Percentiles rank a stretch among this genome's conserved stretches.
phyloP scores from a whole-genome alignment of 495 filamentous ascomycete genomes.

The Evansstolkia leycettana region DNA sequence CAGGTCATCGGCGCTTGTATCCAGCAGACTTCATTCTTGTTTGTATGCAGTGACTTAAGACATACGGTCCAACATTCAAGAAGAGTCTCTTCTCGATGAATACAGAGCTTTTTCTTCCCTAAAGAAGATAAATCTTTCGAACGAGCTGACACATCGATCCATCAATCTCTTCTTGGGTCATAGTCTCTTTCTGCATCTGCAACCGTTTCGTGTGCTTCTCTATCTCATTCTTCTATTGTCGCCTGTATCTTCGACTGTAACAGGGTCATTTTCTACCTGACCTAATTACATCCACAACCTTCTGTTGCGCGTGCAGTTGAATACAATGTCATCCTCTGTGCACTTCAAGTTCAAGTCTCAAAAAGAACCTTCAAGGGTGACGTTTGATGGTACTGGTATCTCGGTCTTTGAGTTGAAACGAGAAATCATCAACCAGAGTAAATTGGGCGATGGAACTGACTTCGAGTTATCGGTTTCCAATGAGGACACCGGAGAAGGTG shows the following conservation, averaged over 20 bases:
- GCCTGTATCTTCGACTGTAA: constrained; percentile 17
- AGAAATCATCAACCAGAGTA: constrained; percentile 90
- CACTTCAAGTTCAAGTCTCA: constrained; percentile 99
- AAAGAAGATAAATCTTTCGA: constrained; percentile 2
- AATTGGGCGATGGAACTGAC: constrained; percentile 91
- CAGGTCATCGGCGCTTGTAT: constrained; percentile 16
- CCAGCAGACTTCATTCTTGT: constrained; percentile 20
- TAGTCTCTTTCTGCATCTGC: constrained; percentile 8
- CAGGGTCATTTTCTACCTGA: constrained; percentile 19
- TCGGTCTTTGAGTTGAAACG: constrained; percentile 97
- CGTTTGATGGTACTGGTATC: constrained; percentile 96
- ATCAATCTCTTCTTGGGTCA: constrained; percentile 5
- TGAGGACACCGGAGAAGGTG: constrained; percentile 87
- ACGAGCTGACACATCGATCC: constrained; percentile 1
- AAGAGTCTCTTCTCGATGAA: constrained; percentile 10
- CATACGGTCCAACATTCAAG: constrained; percentile 20
- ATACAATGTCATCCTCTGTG: constrained; percentile 88
- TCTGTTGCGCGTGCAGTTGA: constrained; percentile 31
- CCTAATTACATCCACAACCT: constrained; percentile 21
- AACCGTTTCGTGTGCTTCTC: constrained; percentile 6
- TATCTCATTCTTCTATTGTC: constrained; percentile 11
- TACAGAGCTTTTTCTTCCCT: neutral
- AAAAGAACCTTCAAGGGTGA: constrained; percentile 85
- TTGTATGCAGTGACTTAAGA: constrained; percentile 27
- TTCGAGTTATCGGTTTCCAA: constrained; percentile 91